A percentile compares a stretch with the other conserved stretches of the same genome.
Evolutionary conservation across 2,329 filamentous ascomycete species (phyloP).

Genomic region (Trichophyton verrucosum): DNA sequence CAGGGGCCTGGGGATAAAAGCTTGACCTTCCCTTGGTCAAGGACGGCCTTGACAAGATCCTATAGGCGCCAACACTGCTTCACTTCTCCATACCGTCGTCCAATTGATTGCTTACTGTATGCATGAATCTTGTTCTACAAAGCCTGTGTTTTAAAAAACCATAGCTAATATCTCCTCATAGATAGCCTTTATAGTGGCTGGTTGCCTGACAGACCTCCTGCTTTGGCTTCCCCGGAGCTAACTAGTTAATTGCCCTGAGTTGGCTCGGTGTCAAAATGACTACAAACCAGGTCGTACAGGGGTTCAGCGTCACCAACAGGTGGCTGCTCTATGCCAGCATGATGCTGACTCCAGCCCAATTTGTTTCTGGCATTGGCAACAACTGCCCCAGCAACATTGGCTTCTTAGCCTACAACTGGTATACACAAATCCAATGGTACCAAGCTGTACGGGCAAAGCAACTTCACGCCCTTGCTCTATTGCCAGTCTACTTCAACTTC

Average conservation of each 20-base stretch:
- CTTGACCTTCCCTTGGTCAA: neutral
- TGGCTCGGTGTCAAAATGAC: neutral
- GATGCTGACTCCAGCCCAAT: slow-evolving; percentile 6
- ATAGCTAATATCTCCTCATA: neutral
- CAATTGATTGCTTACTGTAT: neutral
- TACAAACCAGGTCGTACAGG: neutral
- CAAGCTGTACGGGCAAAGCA: neutral
- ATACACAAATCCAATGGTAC: slow-evolving; percentile 6
- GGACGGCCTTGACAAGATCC: too few relatives aligned
- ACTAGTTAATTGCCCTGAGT: neutral
- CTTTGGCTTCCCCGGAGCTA: neutral
- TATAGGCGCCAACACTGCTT: too few relatives aligned
- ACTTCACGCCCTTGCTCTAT: slow-evolving; percentile 5
- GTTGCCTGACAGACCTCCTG: neutral
- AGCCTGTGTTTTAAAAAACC: neutral
- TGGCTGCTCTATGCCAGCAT: slow-evolving; percentile 5
- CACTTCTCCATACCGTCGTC: too few relatives aligned
- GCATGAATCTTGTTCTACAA: neutral
- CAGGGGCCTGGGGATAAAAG: neutral
- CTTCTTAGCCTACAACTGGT: slow-evolving; percentile 8
- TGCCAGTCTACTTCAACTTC: slow-evolving; percentile 6
- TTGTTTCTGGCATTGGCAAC: slow-evolving; percentile 4
- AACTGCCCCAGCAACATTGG: slow-evolving; percentile 6
- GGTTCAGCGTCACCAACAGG: slow-evolving; percentile 2
- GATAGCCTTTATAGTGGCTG: neutral